A percentile compares a stretch with the other conserved stretches of the same genome.
Conservation (phyloP, 148 eudicot genomes). For the Rhododendron simsii region DNA sequence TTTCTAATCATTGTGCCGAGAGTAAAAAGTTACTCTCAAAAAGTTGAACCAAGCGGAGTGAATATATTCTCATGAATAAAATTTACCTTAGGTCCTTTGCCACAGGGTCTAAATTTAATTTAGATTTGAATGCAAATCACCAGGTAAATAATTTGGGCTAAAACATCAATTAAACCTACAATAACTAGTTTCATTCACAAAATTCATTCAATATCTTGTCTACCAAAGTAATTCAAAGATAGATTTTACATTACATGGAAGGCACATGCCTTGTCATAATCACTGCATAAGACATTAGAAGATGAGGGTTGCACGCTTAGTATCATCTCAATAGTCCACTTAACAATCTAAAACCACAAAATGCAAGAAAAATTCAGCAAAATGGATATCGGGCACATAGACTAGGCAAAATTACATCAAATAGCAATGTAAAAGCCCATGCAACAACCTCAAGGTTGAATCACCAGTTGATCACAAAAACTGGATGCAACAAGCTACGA, state of each 20-base stretch:
- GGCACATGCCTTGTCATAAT: conserved; percentile 45
- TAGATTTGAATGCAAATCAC: too few relatives aligned
- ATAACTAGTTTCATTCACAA: background rate
- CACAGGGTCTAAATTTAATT: background rate
- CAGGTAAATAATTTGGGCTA: background rate
- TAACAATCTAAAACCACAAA: conserved; percentile 54
- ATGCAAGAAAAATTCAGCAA: background rate
- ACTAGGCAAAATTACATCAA: too few relatives aligned
- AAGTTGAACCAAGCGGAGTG: too few relatives aligned
- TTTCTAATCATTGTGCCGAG: too few relatives aligned
- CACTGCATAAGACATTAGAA: conserved; percentile 56
- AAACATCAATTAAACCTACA: background rate
- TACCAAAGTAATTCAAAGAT: background rate
- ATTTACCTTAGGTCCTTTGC: background rate
- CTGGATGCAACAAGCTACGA: too few relatives aligned
- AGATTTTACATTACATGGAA: background rate
- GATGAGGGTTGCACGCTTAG: conserved; percentile 19
- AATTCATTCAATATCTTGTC: background rate
- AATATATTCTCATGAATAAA: background rate
- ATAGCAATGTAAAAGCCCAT: too few relatives aligned
- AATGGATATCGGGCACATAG: too few relatives aligned
- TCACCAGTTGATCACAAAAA: too few relatives aligned
- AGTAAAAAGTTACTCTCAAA: too few relatives aligned
- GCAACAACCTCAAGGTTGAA: too few relatives aligned
- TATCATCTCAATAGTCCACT: conserved; percentile 41